A percentile compares a stretch with the other conserved stretches of the same genome.
Conservation (phyloP, 148 eudicot species). For the Cornus controversa region DNA sequence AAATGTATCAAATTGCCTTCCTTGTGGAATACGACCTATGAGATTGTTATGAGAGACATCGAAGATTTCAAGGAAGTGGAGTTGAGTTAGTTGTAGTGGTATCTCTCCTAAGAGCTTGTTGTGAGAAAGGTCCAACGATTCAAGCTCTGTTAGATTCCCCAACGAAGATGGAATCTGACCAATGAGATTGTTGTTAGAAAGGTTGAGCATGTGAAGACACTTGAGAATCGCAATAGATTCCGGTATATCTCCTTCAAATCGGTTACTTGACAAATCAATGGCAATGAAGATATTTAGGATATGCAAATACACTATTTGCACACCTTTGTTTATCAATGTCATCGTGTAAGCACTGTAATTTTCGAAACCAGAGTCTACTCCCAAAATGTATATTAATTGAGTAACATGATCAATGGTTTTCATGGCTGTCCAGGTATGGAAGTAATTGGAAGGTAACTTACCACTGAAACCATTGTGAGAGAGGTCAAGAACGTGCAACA, state of each 20-base stretch:
- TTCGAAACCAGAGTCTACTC: background rate
- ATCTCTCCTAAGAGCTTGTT: slow-evolving; percentile 37
- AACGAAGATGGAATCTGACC: too few relatives aligned
- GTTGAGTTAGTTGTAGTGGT: slow-evolving; percentile 20
- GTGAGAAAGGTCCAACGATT: too few relatives aligned
- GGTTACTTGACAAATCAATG: slow-evolving; percentile 28
- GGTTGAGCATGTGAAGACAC: slow-evolving; percentile 29
- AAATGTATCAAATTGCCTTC: too few relatives aligned
- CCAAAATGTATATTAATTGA: background rate
- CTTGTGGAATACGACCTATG: too few relatives aligned
- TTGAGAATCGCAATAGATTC: slow-evolving; percentile 15
- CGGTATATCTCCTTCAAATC: slow-evolving; percentile 26
- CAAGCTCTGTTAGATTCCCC: too few relatives aligned
- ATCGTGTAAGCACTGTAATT: slow-evolving; percentile 11
- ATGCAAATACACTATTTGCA: slow-evolving; percentile 11
- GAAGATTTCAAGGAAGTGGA: slow-evolving; percentile 29
- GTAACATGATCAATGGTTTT: too few relatives aligned
- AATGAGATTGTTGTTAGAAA: too few relatives aligned
- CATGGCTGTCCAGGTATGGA: too few relatives aligned
- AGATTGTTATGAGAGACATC: too few relatives aligned
- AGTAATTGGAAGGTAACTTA: too few relatives aligned
- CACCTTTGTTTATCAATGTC: slow-evolving; percentile 34
- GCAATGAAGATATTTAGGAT: slow-evolving; percentile 18
- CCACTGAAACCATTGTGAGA: too few relatives aligned
- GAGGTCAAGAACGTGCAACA: too few relatives aligned